Base-by-base conservation (phyloP, 2,329 filamentous ascomycete species). In the Coniochaeta prunicola region DNA sequence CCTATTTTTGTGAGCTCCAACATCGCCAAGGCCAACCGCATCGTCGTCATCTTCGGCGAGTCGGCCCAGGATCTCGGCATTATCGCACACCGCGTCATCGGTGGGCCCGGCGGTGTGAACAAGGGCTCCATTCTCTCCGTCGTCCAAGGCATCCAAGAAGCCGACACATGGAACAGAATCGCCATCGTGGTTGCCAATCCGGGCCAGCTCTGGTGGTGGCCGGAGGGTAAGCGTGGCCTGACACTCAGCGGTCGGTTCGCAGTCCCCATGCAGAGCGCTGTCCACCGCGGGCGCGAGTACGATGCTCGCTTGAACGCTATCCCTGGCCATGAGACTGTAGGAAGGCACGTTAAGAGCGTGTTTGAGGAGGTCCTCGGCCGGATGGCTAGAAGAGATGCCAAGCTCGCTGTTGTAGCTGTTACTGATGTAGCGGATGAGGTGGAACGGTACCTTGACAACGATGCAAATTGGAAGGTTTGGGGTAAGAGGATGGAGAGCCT, bases 11-110 rank as follows among this genome's bases (percentile, higher is more conserved):
- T 82, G 33, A 78, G 72, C 8, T 64, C 74, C 7, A 77, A 86
- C 60, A 70, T 94, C 3, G 65, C 71, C 24, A 70, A 69, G 10
- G 82, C 83, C 58, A 77, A 80, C 53, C 86, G 89, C 42, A 74
- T 96, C 17, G 76, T 96, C 24, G 73, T 96, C 53, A 73, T 96
- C 57, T 82, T 96, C 65, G 90, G 91, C 59, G 88, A 94, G 65
- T 76, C 82, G 1, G 70, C 70, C 2, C 87, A 93, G 66, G 87
- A 93, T 57, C 79, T 96, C 0, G 92, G 90, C 0, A 74, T 93
- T 34, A 80, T 92, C 63, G 86, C 91, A 0, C 87, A 89, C 64
- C 84, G 91, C 21, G 77, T 87, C 12, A 72, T 87, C 40, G 81
- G 84, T 59, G 81, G 84, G 0, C 74, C 76, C 2, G 84, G 88